Conservation (phyloP, 2,329 filamentous ascomycete genomes). For the Colletotrichum spaethianum region DNA sequence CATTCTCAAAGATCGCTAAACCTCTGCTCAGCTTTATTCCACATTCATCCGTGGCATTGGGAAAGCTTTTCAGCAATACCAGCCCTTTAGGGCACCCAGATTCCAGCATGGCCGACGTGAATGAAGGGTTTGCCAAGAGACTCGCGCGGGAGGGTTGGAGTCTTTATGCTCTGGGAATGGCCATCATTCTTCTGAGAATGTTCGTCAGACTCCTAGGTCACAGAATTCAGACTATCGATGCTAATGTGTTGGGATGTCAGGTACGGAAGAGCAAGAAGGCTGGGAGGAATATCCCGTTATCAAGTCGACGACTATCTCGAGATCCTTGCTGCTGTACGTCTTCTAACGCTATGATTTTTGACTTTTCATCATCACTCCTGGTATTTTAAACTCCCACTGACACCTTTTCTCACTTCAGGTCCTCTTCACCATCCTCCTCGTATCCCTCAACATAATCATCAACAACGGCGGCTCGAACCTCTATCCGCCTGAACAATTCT, state of each 20-base stretch:
- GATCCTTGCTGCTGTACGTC: constrained; percentile 32
- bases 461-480: constrained; percentile 50
- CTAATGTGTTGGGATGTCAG: constrained; percentile 7
- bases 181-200: constrained; percentile 23
- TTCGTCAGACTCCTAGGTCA: neutral
- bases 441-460: constrained; percentile 18
- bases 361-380: neutral
- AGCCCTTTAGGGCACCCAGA: neutral
- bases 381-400: neutral
- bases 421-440: constrained; percentile 25
- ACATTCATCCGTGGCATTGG: neutral
- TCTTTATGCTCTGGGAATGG: constrained; percentile 24
- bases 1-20: too few species aligned
- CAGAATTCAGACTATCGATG: too few species aligned
- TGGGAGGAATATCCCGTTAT: constrained; percentile 12
- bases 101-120: constrained; percentile 2
- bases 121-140: neutral
- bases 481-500: constrained; percentile 53
- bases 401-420: neutral
- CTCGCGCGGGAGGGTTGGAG: constrained; percentile 31
- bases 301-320: constrained; percentile 35
- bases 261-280: constrained; percentile 26
- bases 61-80: neutral
- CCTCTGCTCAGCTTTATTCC: neutral
- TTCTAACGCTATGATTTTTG: too few species aligned